These are phyloP conservation scores for Nakazawaea anatomiae DNA, from an alignment of 805 yeast species.

Conservation along the genomic window DNA sequence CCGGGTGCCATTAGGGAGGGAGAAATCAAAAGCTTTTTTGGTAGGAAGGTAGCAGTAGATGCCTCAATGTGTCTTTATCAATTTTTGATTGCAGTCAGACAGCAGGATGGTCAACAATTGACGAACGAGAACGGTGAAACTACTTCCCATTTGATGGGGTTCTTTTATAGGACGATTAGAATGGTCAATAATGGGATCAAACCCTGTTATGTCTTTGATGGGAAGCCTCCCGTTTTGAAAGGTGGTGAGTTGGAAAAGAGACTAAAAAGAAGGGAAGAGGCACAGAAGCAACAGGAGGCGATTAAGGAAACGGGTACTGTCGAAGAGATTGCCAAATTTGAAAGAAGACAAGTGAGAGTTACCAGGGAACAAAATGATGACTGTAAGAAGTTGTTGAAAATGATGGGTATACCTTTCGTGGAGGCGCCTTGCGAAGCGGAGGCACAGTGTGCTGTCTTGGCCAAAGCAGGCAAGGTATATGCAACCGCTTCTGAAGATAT, in stretches of 20 bases:
- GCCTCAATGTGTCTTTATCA: constrained; percentile 97
- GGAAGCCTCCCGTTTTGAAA: constrained; percentile 92
- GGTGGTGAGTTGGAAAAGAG: constrained; percentile 91
- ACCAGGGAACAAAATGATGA: constrained; percentile 90
- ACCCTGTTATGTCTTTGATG: constrained; percentile 96
- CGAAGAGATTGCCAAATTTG: constrained; percentile 70
- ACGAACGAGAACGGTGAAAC: constrained; percentile 89
- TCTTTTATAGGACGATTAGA: constrained; percentile 88
- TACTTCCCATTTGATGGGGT: constrained; percentile 90
- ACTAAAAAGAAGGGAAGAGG: constrained; percentile 73
- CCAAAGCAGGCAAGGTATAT: constrained; percentile 83
- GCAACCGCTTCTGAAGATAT: constrained; percentile 99
- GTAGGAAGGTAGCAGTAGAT: constrained; percentile 95
- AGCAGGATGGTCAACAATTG: constrained; percentile 92
- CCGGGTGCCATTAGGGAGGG: constrained; percentile 71
- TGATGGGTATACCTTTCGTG: constrained; percentile 95
- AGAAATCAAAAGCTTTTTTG: constrained; percentile 82
- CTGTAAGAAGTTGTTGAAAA: constrained; percentile 68
- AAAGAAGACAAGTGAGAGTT: constrained; percentile 85
- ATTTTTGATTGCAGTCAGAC: constrained; percentile 92
- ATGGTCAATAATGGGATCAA: constrained; percentile 91
- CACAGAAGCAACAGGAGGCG: constrained; percentile 66
- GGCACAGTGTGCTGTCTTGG: constrained; percentile 95
- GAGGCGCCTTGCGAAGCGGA: constrained; percentile 98
- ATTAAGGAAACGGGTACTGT: constrained; percentile 75